Percentiles rank a stretch among this genome's conserved stretches.
These are phyloP conservation scores for Xerocomellus intermedius DNA, from an alignment of 768 basidiomycete species.

Conservation along the genomic window DNA sequence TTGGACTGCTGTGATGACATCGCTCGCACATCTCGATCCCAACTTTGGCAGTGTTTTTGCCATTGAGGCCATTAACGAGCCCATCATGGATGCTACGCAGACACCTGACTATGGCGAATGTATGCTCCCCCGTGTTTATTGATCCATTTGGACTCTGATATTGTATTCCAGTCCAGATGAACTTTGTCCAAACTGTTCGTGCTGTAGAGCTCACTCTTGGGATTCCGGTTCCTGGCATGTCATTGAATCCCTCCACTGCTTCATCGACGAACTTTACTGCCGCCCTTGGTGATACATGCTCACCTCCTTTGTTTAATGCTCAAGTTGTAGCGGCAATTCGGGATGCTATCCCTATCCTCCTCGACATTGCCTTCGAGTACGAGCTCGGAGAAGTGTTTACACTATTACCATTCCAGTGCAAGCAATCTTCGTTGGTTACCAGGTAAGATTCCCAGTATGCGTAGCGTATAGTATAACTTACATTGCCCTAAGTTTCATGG, in stretches of 20 bases:
- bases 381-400: slow-evolving; percentile 26
- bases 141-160: not conserved
- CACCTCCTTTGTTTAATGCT: slow-evolving; percentile 21
- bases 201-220: slow-evolving; percentile 63
- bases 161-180: slow-evolving; percentile 52
- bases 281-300: slow-evolving; percentile 27
- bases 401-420: slow-evolving; percentile 14
- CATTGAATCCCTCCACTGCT: slow-evolving; percentile 9
- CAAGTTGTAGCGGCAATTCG: slow-evolving; percentile 34
- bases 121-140: slow-evolving; percentile 32
- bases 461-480: slow-evolving; percentile 3
- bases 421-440: slow-evolving; percentile 33
- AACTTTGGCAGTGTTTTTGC: slow-evolving; percentile 62
- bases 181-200: slow-evolving; percentile 68
- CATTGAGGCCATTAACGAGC: slow-evolving; percentile 78
- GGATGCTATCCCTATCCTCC: slow-evolving; percentile 39
- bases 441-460: slow-evolving; percentile 31
- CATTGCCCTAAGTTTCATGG: slow-evolving; percentile 64
- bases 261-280: slow-evolving; percentile 36
- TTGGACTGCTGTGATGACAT: slow-evolving; percentile 83
- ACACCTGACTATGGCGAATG: slow-evolving; percentile 74
- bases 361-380: slow-evolving; percentile 24
- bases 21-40: slow-evolving; percentile 66
- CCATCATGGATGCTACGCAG: slow-evolving; percentile 63
- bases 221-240: slow-evolving; percentile 36